Conservation (phyloP, 2,329 filamentous ascomycete species). For the Nakataea oryzae region DNA sequence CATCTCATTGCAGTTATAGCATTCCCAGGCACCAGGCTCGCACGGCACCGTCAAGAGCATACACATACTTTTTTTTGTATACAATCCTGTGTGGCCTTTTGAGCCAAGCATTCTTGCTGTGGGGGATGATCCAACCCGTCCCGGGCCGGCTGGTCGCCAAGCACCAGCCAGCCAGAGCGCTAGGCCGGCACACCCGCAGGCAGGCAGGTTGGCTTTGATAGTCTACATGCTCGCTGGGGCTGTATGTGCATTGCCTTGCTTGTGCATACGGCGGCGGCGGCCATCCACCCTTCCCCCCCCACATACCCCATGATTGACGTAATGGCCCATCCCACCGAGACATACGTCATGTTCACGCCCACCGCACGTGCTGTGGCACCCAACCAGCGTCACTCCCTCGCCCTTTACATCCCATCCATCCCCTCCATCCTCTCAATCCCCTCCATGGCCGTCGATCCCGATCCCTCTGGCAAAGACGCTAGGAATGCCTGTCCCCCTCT, state of each 20-base stretch:
- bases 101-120: too few species aligned
- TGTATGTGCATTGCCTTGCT: background rate
- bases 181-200: too few species aligned
- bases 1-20: background rate
- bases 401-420: too few species aligned
- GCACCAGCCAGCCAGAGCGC: background rate
- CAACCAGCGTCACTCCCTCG: background rate
- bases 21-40: background rate
- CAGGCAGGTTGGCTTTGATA: too few species aligned
- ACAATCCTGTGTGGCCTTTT: background rate
- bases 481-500: too few species aligned
- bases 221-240: too few species aligned
- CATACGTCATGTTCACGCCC: background rate
- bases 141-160: background rate
- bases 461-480: background rate
- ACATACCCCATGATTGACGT: background rate
- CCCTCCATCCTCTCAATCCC: too few species aligned
- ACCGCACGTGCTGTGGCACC: background rate
- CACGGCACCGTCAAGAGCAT: background rate
- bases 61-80: too few species aligned
- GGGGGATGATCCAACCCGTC: background rate
- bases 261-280: too few species aligned
- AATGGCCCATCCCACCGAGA: background rate
- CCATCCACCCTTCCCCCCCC: too few species aligned
- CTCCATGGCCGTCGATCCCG: background rate